phyloP scores from a whole-genome alignment of 2,329 filamentous ascomycete genomes.

The Penicillium sp. region DNA sequence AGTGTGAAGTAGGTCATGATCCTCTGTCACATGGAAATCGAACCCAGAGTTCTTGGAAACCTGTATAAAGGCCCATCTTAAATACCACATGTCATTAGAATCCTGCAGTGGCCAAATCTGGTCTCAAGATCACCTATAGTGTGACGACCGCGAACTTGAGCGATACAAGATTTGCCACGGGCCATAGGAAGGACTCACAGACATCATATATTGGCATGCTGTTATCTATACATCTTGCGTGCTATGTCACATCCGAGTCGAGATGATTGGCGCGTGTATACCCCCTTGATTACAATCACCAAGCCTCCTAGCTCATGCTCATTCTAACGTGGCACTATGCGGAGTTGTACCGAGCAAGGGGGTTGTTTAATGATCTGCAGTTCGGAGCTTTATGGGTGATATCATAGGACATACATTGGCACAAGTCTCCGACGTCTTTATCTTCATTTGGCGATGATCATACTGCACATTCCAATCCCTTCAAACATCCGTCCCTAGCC shows the following conservation, averaged over 20 bases:
- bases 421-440: conserved; percentile 4
- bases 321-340: conserved; percentile 5
- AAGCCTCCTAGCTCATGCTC: neutral
- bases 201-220: neutral
- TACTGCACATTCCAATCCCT: conserved; percentile 23
- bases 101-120: neutral
- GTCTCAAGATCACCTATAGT: neutral
- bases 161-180: neutral
- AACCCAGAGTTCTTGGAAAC: neutral
- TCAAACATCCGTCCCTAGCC: conserved; percentile 18
- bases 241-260: neutral
- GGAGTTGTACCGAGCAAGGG: conserved; percentile 2
- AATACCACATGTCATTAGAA: neutral
- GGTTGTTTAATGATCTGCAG: neutral
- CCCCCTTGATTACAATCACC: conserved; percentile 1
- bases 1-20: too few species aligned
- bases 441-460: neutral
- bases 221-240: neutral
- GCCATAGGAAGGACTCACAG: too few species aligned
- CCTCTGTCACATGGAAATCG: neutral
- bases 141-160: neutral
- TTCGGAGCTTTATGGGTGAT: conserved; percentile 7
- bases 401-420: conserved; percentile 6
- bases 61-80: neutral
- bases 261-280: neutral